Conservation (phyloP, 1,284 basidiomycete genomes). For the Testicularia cyperi region DNA sequence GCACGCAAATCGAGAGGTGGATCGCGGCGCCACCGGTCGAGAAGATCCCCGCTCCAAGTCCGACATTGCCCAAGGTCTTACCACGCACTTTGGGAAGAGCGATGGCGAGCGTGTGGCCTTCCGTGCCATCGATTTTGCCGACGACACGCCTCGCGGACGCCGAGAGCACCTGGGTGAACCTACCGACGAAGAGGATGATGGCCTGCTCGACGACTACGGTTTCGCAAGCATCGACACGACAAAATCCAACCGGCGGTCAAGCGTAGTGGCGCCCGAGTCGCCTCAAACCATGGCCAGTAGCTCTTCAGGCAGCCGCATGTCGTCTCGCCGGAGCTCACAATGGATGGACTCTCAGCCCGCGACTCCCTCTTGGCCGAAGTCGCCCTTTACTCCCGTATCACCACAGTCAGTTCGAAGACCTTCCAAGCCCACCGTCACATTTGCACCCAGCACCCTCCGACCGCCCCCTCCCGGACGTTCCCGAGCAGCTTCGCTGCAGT, state of each 20-base stretch:
- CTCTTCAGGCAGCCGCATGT: slow-evolving; percentile 4
- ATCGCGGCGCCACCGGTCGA: too few species aligned
- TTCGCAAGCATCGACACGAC: slow-evolving; percentile 17
- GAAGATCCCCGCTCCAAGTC: slow-evolving; percentile 19
- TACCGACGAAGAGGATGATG: slow-evolving; percentile 20
- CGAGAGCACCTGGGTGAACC: slow-evolving; percentile 4
- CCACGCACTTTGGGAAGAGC: slow-evolving; percentile 11
- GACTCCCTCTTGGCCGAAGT: slow-evolving; percentile 28
- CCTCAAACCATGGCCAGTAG: slow-evolving; percentile 9
- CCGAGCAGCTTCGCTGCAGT: slow-evolving; percentile 9
- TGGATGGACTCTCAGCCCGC: slow-evolving; percentile 5
- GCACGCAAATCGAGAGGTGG: too few species aligned
- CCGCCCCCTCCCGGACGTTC: slow-evolving; percentile 3
- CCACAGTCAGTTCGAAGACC: slow-evolving; percentile 2
- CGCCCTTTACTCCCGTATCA: slow-evolving; percentile 20
- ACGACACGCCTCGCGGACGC: slow-evolving; percentile 35
- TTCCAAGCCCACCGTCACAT: slow-evolving; percentile 9
- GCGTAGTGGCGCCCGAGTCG: slow-evolving; percentile 8
- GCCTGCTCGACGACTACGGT: slow-evolving; percentile 23
- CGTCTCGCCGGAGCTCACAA: slow-evolving; percentile 25
- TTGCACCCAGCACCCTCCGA: slow-evolving; percentile 10
- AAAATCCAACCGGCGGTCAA: slow-evolving; percentile 16
- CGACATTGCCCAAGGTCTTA: slow-evolving; percentile 19
- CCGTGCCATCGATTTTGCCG: slow-evolving; percentile 25
- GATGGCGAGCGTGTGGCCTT: slow-evolving; percentile 5